Base-by-base conservation (phyloP, 345 rosid species). In the Bretschneidera sinensis region DNA sequence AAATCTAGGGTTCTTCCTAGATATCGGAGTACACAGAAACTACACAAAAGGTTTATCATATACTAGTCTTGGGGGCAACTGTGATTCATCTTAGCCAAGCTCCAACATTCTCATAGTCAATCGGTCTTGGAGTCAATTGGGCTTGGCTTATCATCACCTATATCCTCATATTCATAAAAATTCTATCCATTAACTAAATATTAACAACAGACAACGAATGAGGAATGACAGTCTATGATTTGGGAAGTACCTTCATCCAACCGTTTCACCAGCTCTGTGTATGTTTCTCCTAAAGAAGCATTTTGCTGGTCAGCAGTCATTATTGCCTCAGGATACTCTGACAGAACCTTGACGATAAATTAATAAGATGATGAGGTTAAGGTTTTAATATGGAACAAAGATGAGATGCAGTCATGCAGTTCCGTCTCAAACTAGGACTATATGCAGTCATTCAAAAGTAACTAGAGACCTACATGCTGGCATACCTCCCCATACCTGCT, bases 401-500 rank as follows among this genome's bases (percentile, higher is more conserved):
- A 51, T 5, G 18, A 21, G 57, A 56, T 57, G 52, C 50, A 45
- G 19, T 19, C n/a, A 66, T 23, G 20, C 47, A 47, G 64, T 51
- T 24, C 51, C 59, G 48, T 43, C 28, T 39, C 9, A 60, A 54
- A 51, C 25, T 18, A 43, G 17, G 24, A 21, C 21, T 31, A 19
- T 10, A 34, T 17, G 11, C 33, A 17, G 21, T 23, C 21, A 50
- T 52, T 21, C 18, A 8, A 21, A 71, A 59, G 51, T 54, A 61
- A 59, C 18, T 20, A 54, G 43, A 59, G 67, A 66, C 50, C 71
- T 21, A 63, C 49, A 70, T 28, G 59, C 64, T 54, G 68, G 77
- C 92, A 67, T 86, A 82, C 94, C 87, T 81, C 87, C 74, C 84
- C 88, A 67, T 89, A 94, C 99, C 99, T 87, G 92, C 91, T 90